Base-by-base conservation (phyloP, 1,284 basidiomycete genomes). In the Peniophora sp. region DNA sequence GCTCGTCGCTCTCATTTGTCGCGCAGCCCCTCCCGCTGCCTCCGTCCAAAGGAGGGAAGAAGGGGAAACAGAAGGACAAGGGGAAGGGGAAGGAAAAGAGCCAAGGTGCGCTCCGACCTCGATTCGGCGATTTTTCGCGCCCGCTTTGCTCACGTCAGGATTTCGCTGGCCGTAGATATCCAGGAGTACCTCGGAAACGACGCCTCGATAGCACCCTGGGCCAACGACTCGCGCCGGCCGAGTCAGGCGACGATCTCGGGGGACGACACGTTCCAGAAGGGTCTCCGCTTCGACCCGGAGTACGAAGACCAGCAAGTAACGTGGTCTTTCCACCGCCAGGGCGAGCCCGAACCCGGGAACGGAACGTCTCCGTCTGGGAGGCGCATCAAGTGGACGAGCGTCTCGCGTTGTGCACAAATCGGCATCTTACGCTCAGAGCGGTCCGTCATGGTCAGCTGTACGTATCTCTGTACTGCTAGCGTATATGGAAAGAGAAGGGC, bases 371-470 rank as follows among this genome's bases (percentile, higher is more conserved):
- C 55, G 61, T 9, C 65, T 62, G 20, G 52, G 52, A 34, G 48
- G 51, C 10, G 59, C 63, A 27, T 64, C 78, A 2, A 74, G 77
- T 27, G 27, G 58, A 67, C 37, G n/a, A 41, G 37, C 37, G 15
- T 81, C 51, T 89, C 87, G 85, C 68, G 71, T 50, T 85, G 81
- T 58, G 72, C 75, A n/a, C 68, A 77, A 44, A 73, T 83, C 24
- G 87, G 87, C 24, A 67, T 74, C 50, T 85, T 83, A 64, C 82
- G 72, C 59, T 79, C 87, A 2, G 74, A 77, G 48, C 69, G 76
- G 52, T 67, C 71, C 49, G 69, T 70, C 41, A 64, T 75, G 36
- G 39, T 47, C 3, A 68, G 65, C 57, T 68, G 79, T 83, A 60
- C 50, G 77, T 73, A 20, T 43, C 50, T 44, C 32, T 24, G 48